These are phyloP conservation scores for Fraxinus excelsior DNA, from an alignment of 257 asterid genomes.

Conservation along the genomic window DNA sequence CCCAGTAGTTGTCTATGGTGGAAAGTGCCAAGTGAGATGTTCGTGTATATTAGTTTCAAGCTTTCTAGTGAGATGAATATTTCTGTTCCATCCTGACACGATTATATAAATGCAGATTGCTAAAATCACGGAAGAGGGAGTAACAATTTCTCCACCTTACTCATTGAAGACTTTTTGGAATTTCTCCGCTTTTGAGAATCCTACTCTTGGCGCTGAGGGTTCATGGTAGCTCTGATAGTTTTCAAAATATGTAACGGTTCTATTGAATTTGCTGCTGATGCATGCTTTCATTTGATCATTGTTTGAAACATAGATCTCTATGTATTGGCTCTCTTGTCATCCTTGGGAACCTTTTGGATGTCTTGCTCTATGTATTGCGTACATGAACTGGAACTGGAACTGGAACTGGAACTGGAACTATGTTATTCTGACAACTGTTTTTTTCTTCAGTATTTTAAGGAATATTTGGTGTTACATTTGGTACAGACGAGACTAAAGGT, in stretches of 20 bases:
- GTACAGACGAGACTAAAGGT: too few species aligned
- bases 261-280: not conserved
- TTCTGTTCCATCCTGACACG: constrained; percentile 1
- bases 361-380: not conserved
- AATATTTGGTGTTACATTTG: too few species aligned
- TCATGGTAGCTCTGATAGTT: constrained; percentile 65
- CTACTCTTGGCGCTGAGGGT: constrained; percentile 85
- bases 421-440: too few species aligned
- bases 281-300: not conserved
- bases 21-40: not conserved
- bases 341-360: not conserved
- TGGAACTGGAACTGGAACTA: not conserved
- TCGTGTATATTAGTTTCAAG: not conserved
- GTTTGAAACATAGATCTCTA: not conserved
- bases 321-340: not conserved
- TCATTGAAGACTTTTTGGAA: constrained; percentile 84
- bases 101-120: constrained; percentile 60
- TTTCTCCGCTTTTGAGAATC: constrained; percentile 82
- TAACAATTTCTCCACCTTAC: constrained; percentile 64
- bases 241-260: not conserved
- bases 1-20: not conserved
- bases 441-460: too few species aligned
- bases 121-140: constrained; percentile 88
- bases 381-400: not conserved
- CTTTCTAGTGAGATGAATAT: not conserved